These are phyloP conservation scores for Moringa oleifera DNA, from an alignment of 345 rosid genomes.

Conservation along the genomic window DNA sequence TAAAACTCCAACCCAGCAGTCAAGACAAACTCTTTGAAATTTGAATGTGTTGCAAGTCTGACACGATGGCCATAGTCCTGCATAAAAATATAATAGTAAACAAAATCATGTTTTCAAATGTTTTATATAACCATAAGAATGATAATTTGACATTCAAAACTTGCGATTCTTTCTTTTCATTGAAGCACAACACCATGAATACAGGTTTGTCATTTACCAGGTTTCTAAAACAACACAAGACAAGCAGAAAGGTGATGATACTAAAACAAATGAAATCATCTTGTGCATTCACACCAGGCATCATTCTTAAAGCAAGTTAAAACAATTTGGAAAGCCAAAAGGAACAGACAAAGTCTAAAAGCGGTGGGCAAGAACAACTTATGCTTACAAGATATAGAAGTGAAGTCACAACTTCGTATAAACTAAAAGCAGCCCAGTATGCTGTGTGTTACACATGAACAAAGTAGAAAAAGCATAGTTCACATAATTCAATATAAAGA, in stretches of 20 bases:
- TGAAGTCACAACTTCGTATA: not conserved
- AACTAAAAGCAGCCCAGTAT: too few relatives aligned
- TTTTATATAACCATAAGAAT: not conserved
- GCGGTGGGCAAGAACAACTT: not conserved
- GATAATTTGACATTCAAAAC: not conserved
- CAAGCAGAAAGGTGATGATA: not conserved
- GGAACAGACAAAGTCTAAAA: too few relatives aligned
- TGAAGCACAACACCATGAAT: not conserved
- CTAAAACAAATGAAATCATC: not conserved
- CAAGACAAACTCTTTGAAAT: constrained; percentile 95
- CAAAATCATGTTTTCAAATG: not conserved
- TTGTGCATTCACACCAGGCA: not conserved
- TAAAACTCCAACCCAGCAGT: constrained; percentile 97
- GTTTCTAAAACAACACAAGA: not conserved
- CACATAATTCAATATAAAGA: not conserved
- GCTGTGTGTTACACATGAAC: too few relatives aligned
- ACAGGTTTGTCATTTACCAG: not conserved
- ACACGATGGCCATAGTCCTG: constrained; percentile 99
- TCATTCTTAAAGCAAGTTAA: not conserved
- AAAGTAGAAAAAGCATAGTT: not conserved
- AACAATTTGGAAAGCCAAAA: not conserved
- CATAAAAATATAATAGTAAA: constrained; percentile 22
- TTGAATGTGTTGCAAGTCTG: constrained; percentile 97
- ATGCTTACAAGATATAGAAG: not conserved
- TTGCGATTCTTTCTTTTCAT: not conserved